Evolutionary conservation across 2,329 filamentous ascomycete species (phyloP), one percentile per base, ranked within the genome.

Genomic region (Aspergillus sp.): DNA sequence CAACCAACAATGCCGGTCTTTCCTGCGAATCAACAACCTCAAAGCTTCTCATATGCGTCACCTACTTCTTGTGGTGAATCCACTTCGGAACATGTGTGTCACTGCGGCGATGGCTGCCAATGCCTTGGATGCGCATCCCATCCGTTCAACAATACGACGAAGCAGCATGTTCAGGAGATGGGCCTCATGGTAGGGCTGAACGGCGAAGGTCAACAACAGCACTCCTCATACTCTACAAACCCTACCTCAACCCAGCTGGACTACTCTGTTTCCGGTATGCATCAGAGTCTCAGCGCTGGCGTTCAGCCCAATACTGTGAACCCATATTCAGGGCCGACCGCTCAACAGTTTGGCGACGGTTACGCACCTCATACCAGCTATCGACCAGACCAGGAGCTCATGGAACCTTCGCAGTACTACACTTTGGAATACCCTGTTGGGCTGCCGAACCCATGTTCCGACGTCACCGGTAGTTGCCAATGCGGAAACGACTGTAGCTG

Each of bases 401-500:
- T 71, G 68, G 60, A 65, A n/a, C 62, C 67, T 4, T 65, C 64
- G 1, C 63, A 68, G 42, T 71, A 71, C 48, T 67, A 67, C 48
- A 69, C 67, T 4, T 53, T 71, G 40, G 67, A 69, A 52, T 71
- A 70, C 45, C 62, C 68, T 2, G 61, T 71, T 19, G 64, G 62
- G 26, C 50, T 69, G 38, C 62, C 65, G 4, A 57, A 52, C 28
- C 53, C 67, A 10, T 78, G 75, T 55, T 70, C 68, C 32, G 70
- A 77, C 49, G 59, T 66, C 3, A 73, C 68, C 4, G 75, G 74
- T 3, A 75, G 69, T 28, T 78, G 75, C 48, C 72, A 73, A 51
- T 78, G 75, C 47, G 74, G 73, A 10, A 71, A 71, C 46, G 73
- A 74, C 35, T 78, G 75, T 53, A 67, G 61, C 46, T 78, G 75